Evolutionary conservation across 371 early-diverging fungal species (phyloP), one percentile per base, ranked within the genome.

Genomic region (Syncephalastrum monosporum): DNA sequence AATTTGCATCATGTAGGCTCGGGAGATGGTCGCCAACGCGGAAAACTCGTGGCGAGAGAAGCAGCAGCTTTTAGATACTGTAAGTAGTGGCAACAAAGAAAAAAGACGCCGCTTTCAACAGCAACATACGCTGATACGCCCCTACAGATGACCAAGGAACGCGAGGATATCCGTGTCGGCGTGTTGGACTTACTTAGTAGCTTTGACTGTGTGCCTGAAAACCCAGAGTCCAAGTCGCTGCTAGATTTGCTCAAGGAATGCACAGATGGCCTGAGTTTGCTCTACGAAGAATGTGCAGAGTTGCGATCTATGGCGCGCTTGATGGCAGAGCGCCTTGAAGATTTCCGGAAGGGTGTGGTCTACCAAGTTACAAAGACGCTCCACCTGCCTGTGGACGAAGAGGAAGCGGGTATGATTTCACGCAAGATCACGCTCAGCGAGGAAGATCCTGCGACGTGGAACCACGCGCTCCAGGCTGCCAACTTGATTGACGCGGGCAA

Each of bases 31-130:
- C 2, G 64, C 64, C 3, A 64, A 72, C 17, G 81, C 82, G 5
- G 75, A 82, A 55, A 74, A 73, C 19, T 77, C 80, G 27, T 82
- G 83, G 83, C 70, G 64, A 58, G 55, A 56, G 10, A 75, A 75
- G 33, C 63, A 74, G 12, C 60, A 69, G 38, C 68, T 68, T 5
- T 44, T 75, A 8, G 61, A 67, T 24, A 52, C 55, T 50, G 70
- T 69, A 47, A 49, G 38, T 33, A 0, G 5, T 12, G 6, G 12
- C 5, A 33, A 33, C 38, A 42, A 17, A 43, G 7, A 4, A 54
- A 54, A 33, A 41, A 1, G 1, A 1, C 8, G 2, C 38, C 12
- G 10, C 0, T 33, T 33, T 33, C 5, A 21, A 21, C 21, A 33
- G 38, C 0, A 33, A 10, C 38, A 33, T 12, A 2, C 38, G 10